Base-by-base conservation (phyloP, 805 yeast species). In the Torulaspora franciscae region DNA sequence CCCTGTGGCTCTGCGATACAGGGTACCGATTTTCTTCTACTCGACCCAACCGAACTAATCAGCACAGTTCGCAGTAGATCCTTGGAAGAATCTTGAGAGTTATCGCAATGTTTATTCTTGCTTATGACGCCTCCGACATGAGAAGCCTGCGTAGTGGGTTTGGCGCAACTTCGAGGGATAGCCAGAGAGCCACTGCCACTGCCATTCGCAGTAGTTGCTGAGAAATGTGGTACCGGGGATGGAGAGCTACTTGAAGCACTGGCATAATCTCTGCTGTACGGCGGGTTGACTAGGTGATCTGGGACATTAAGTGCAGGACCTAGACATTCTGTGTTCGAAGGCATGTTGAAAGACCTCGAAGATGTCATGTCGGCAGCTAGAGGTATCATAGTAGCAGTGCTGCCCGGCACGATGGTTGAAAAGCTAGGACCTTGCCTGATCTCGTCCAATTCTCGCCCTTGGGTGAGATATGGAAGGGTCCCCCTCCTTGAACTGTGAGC, bases 71-170 rank as follows among this genome's bases (percentile, higher is more conserved):
- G 43, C 30, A 55, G 41, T 19, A 55, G 42, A 24, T 46, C 45
- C 29, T 46, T 51, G 7, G 58, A 52, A 25, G 44, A 48, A 22
- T 50, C 49, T n/a, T 43, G 51, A 24, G 44, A 15, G 11, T 46
- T 46, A 6, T 49, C 52, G 6, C 34, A 42, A 19, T 38, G 37
- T 15, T 42, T 42, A 15, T 44, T 43, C 27, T 36, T 45, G 24
- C 45, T 40, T 11, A 43, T 26, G 11, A 49, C 28, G 13, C 49
- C 53, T 14, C 41, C 54, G 11, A 48, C 50, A 29, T 46, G 49
- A 13, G 47, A 46, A 23, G 46, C 46, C 40, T 52, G 54, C 13
- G 58, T 55, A 7, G 58, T 47, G 2, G 57, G 49, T 32, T 39
- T 34, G 13, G 37, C 43, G 22, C 33, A 37, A 1, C 36, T 33